Evolutionary conservation across 1,284 basidiomycete species (phyloP).

Genomic region (Puccinia hordei): DNA sequence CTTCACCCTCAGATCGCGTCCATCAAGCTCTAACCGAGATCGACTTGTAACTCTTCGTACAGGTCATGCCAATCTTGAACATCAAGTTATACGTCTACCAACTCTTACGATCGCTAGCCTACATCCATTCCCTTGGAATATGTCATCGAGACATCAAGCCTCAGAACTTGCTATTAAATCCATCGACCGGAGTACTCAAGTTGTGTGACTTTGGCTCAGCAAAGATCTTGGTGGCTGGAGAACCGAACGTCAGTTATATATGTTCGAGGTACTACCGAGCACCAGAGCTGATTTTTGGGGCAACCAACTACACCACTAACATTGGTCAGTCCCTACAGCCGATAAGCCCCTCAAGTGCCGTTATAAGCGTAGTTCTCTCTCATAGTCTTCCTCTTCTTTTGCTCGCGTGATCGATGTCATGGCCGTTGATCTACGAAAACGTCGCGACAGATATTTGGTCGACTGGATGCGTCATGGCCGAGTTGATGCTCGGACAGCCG

Average conservation of each 20-base stretch:
- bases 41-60: background rate
- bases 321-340: conserved; percentile 71
- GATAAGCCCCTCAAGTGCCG: conserved; percentile 24
- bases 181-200: conserved; percentile 92
- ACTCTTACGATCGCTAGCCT: conserved; percentile 91
- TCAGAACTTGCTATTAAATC: conserved; percentile 95
- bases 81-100: conserved; percentile 99
- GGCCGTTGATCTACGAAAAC: background rate
- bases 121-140: conserved; percentile 92
- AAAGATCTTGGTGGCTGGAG: conserved; percentile 95
- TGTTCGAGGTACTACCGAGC: conserved; percentile 99
- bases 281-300: conserved; percentile 98
- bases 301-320: conserved; percentile 99
- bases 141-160: conserved; percentile 97
- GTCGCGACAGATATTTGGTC: conserved; percentile 86
- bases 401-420: background rate
- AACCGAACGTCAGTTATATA: conserved; percentile 99
- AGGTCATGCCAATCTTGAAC: conserved; percentile 95
- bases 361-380: background rate
- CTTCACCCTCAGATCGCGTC: background rate
- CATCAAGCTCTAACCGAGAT: background rate
- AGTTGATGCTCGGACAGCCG: conserved; percentile 97
- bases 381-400: conserved; percentile 3
- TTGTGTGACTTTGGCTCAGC: conserved; percentile 98
- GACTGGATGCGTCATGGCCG: conserved; percentile 99